phyloP scores from a whole-genome alignment of 2,329 filamentous ascomycete species.

The Fusarium lyarnte region DNA sequence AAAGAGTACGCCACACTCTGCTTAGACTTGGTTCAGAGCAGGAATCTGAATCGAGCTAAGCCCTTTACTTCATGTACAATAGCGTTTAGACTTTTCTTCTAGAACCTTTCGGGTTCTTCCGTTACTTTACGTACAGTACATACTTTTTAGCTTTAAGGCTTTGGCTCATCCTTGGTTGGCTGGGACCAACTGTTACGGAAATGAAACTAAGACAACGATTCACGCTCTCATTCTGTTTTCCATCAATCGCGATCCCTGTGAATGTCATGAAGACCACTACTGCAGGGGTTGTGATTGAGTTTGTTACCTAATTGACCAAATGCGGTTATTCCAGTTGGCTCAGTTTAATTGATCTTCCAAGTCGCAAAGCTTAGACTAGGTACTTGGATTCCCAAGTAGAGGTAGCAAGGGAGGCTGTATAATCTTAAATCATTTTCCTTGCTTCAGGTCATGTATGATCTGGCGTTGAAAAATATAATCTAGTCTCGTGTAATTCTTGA shows the following conservation, averaged over 20 bases:
- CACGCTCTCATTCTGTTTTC: not conserved
- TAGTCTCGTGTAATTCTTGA: not conserved
- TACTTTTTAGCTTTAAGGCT: not conserved
- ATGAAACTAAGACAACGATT: constrained; percentile 1
- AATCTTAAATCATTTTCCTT: not conserved
- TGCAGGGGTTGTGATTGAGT: not conserved
- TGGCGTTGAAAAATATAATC: not conserved
- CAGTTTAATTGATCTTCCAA: not conserved
- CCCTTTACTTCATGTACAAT: constrained; percentile 12
- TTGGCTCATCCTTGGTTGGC: constrained; percentile 1
- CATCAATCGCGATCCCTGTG: not conserved
- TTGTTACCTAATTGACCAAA: not conserved
- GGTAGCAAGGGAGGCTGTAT: not conserved
- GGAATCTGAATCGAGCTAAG: constrained; percentile 2
- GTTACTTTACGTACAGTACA: not conserved
- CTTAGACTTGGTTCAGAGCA: not conserved
- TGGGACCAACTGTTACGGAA: not conserved
- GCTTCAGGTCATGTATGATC: not conserved
- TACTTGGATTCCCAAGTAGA: no score
- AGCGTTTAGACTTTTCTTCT: constrained; percentile 18
- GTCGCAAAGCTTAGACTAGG: not conserved
- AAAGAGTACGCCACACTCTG: constrained; percentile 9
- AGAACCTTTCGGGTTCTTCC: not conserved
- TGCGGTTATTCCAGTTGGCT: not conserved
- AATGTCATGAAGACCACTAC: not conserved